A percentile compares a stretch with the other conserved stretches of the same genome.
Evolutionary conservation across 2,329 filamentous ascomycete genomes (phyloP).

Genomic region (Arthrobotrys iridis): DNA sequence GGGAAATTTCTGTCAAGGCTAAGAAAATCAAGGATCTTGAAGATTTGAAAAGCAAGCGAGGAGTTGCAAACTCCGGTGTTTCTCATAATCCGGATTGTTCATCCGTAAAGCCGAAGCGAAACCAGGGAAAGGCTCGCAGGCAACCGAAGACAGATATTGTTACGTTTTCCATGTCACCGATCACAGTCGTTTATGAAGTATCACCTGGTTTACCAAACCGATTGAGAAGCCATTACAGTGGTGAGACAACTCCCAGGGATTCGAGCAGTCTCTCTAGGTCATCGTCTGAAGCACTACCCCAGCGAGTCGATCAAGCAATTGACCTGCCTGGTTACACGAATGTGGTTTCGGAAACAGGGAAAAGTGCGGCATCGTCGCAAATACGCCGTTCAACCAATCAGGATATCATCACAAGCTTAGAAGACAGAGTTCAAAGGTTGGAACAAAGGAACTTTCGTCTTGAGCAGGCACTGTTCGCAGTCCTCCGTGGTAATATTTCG

Average conservation of each 20-base stretch:
- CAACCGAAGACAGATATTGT: constrained; percentile 1
- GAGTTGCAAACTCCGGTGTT: not conserved
- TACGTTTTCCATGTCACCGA: constrained; percentile 22
- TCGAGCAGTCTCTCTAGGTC: constrained; percentile 7
- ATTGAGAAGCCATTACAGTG: not conserved
- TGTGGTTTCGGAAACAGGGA: not conserved
- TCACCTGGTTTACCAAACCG: constrained; percentile 11
- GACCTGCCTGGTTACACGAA: not conserved
- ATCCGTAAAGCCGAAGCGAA: constrained; percentile 1
- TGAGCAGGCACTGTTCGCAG: constrained; percentile 57
- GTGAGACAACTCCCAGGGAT: not conserved
- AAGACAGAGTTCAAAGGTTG: constrained; percentile 55
- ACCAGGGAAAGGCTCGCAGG: constrained; percentile 15
- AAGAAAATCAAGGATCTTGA: constrained; percentile 45
- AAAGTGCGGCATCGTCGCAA: not conserved
- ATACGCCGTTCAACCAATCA: not conserved
- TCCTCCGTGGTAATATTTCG: constrained; percentile 56
- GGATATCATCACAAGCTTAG: constrained; percentile 26
- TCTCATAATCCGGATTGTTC: not conserved
- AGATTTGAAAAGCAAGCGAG: constrained; percentile 29
- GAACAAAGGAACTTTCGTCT: constrained; percentile 58
- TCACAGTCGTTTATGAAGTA: constrained; percentile 41
- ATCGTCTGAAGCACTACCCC: constrained; percentile 35
- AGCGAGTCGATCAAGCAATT: constrained; percentile 1
- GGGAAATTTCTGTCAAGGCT: constrained; percentile 45